Evolutionary conservation across 331 rosid species (phyloP).

Genomic region (Malus hybrid): DNA sequence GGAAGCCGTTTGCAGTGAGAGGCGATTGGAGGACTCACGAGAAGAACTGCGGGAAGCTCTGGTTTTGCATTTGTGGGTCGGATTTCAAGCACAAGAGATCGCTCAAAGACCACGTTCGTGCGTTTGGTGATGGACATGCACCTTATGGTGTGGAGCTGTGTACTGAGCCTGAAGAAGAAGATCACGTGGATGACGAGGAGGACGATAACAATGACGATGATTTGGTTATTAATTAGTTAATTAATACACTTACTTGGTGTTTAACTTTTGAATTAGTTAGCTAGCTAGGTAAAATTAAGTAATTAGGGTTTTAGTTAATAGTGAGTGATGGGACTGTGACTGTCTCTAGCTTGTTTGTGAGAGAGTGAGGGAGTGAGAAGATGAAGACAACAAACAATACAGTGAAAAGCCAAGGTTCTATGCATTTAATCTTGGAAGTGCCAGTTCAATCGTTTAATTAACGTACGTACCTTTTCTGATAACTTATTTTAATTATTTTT

Average conservation of each 20-base stretch:
- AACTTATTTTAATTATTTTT: conserved; percentile 4
- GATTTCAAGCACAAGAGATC: conserved; percentile 95
- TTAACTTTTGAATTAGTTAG: not conserved
- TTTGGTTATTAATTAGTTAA: conserved; percentile 8
- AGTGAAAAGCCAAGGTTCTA: conserved; percentile 57
- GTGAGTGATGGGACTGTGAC: not conserved
- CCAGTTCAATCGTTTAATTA: conserved; percentile 40
- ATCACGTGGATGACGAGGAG: conserved; percentile 23
- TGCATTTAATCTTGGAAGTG: conserved; percentile 48
- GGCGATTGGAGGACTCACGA: conserved; percentile 98
- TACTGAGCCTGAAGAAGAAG: conserved; percentile 32
- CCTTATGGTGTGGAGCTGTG: conserved; percentile 58
- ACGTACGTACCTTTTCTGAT: conserved; percentile 11
- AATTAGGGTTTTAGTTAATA: not conserved
- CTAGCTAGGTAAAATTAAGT: not conserved
- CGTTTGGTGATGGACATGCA: conserved; percentile 79
- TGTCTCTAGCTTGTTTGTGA: conserved; percentile 1
- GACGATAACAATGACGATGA: not conserved
- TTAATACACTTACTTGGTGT: not conserved
- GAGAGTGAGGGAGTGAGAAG: conserved; percentile 13
- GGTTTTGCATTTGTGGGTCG: conserved; percentile 94
- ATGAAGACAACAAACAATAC: conserved; percentile 68
- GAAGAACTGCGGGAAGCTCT: conserved; percentile 91
- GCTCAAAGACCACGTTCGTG: conserved; percentile 79
- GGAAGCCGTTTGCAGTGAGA: conserved; percentile 73